phyloP scores from a whole-genome alignment of 345 rosid species.

The Pseudoturritis turrita region DNA sequence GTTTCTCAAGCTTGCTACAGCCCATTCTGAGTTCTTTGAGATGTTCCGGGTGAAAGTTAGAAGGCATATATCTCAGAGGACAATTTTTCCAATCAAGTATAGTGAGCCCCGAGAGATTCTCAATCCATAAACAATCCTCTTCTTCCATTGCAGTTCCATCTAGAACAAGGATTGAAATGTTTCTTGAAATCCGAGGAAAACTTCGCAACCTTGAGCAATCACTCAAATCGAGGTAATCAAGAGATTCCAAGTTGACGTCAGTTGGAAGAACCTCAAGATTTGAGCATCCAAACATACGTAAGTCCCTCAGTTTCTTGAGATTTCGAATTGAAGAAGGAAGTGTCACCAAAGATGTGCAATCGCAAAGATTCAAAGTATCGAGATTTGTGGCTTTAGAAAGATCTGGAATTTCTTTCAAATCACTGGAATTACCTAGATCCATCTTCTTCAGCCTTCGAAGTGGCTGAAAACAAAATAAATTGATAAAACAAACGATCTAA shows the following conservation, averaged over 20 bases:
- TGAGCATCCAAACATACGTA: not conserved
- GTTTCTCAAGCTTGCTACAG: not conserved
- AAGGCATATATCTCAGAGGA: not conserved
- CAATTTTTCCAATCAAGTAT: not conserved
- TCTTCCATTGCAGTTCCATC: too few relatives aligned
- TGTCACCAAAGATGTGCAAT: not conserved
- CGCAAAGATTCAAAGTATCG: not conserved
- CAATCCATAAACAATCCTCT: not conserved
- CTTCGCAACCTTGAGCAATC: not conserved
- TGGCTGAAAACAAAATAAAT: not conserved
- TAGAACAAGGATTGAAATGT: too few relatives aligned
- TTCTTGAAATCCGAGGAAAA: not conserved
- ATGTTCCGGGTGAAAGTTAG: not conserved
- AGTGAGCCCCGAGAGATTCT: not conserved
- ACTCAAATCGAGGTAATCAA: not conserved
- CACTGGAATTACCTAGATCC: too few relatives aligned
- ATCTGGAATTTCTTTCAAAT: not conserved
- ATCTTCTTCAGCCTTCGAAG: not conserved
- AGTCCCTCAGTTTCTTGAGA: not conserved
- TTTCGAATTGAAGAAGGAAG: not conserved
- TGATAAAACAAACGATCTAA: not conserved
- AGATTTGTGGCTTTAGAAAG: not conserved
- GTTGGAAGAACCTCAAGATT: not conserved
- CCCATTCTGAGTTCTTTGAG: not conserved
- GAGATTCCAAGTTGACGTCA: not conserved